Conservation (phyloP, 805 yeast genomes). For the Candida piceae region DNA sequence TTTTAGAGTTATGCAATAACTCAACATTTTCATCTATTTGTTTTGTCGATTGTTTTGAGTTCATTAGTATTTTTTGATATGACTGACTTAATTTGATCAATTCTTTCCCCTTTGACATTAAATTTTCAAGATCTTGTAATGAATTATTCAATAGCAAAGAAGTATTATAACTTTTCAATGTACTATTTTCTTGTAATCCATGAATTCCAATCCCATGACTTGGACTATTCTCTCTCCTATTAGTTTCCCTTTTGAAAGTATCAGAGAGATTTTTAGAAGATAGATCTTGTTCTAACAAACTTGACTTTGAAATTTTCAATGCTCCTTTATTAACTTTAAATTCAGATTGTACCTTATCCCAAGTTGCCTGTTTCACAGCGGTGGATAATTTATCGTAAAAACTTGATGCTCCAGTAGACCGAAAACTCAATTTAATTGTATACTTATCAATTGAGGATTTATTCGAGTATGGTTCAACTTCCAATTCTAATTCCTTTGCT, state of each 20-base stretch:
- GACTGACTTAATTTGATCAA: constrained; percentile 52
- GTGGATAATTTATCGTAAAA: constrained; percentile 44
- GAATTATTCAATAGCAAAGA: constrained; percentile 62
- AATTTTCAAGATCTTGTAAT: constrained; percentile 66
- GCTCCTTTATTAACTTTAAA: constrained; percentile 34
- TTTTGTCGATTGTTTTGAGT: constrained; percentile 7
- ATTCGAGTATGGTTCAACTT: constrained; percentile 7
- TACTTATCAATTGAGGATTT: constrained; percentile 22
- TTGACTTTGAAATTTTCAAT: constrained; percentile 11
- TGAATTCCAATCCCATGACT: constrained; percentile 73
- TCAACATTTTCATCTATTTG: constrained; percentile 22
- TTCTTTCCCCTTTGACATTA: constrained; percentile 76
- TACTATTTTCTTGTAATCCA: constrained; percentile 57
- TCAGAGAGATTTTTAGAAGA: constrained; percentile 3
- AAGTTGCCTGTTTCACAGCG: constrained; percentile 44
- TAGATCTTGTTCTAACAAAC: background rate
- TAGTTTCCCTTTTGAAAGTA: background rate
- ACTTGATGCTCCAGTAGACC: constrained; percentile 58
- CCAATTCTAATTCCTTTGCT: constrained; percentile 4
- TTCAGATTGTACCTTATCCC: constrained; percentile 33
- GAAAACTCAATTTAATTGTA: constrained; percentile 65
- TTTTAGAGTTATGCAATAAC: constrained; percentile 25
- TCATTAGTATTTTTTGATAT: constrained; percentile 29
- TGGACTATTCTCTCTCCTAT: background rate
- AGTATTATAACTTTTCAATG: constrained; percentile 49